Conservation (phyloP, 192 early-diverging fungal species). For the Phlyctochytrium arcticum region DNA sequence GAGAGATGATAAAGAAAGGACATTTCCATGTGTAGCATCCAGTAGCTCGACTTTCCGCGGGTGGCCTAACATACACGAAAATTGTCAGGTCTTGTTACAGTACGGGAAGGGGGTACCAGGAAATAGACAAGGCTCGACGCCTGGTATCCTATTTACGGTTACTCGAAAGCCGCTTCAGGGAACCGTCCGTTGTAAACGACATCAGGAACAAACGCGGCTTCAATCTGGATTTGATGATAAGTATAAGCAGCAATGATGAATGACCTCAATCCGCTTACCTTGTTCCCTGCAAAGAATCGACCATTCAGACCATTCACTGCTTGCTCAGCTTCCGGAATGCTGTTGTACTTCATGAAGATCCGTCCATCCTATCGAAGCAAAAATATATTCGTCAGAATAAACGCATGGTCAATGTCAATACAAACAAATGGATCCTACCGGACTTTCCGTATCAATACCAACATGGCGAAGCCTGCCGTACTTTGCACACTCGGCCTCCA, state of each 20-base stretch:
- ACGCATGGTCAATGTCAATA: no score
- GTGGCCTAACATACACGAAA: no score
- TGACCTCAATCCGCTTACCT: conserved; percentile 35
- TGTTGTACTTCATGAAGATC: conserved; percentile 81
- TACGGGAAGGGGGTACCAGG: no score
- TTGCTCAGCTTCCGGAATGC: conserved; percentile 53
- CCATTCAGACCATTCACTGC: conserved; percentile 74
- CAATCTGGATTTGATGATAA: conserved; percentile 41
- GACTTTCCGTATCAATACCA: conserved; percentile 56
- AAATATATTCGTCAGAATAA: neutral
- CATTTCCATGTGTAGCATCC: no score
- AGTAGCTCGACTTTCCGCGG: no score
- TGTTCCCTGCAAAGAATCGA: conserved; percentile 87
- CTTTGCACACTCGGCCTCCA: conserved; percentile 74
- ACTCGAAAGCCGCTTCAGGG: conserved; percentile 49
- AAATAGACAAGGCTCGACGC: no score
- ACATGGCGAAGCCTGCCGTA: conserved; percentile 76
- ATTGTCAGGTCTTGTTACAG: no score
- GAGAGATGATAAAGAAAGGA: no score
- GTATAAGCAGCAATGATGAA: conserved; percentile 28
- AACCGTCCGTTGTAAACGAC: conserved; percentile 61
- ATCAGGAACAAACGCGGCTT: conserved; percentile 57
- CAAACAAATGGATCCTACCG: neutral
- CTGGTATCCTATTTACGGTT: no score
- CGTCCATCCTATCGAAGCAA: conserved; percentile 55